Evolutionary conservation across 192 early-diverging fungal species (phyloP), one percentile per base, ranked within the genome.

Genomic region (Backusella australiensis): DNA sequence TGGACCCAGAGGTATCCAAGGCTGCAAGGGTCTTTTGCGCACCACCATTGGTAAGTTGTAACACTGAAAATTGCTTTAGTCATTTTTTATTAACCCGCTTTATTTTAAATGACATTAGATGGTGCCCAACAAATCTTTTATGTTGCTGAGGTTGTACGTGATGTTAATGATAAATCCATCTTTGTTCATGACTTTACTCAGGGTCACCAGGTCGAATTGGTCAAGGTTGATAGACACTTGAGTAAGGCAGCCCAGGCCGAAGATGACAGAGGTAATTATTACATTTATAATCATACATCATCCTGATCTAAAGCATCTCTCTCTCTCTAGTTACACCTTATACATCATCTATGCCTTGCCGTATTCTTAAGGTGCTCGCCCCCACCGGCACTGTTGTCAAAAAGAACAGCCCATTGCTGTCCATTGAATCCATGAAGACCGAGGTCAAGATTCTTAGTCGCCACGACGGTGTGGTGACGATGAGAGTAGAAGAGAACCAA

Each of bases 401-500:
- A 70, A 89, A 89, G 72, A 88, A 90, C 42, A 84, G 85, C 44
- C 78, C 85, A 7, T 78, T 91, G 38, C 75, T 91, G 73, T 90
- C 89, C 6, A 86, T 91, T 72, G 90, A 91, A 75, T 86, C 87
- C 32, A 91, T 91, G 89, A 91, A 91, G 77, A 90, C 87, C 14
- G 89, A 90, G 71, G 86, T 89, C 21, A 87, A 86, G 69, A 75
- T 90, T 21, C 83, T 85, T 63, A 81, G 84, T 34, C 83, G 85
- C 46, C 85, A 88, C 56, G 89, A 86, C n/a, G 89, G 89, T 38
- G 73, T 84, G 3, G 79, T 90, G 21, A 83, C 71, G 7, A 72
- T 90, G 72, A 79, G 82, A 34, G 89, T 90, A 23, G 82, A 85
- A 38, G 89, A 90, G 68, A 87, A 87, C 5, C 84, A 90, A 59